These are phyloP conservation scores for Pseudogymnoascus sp. DNA, from an alignment of 2,329 filamentous ascomycete genomes.

Conservation along the genomic window DNA sequence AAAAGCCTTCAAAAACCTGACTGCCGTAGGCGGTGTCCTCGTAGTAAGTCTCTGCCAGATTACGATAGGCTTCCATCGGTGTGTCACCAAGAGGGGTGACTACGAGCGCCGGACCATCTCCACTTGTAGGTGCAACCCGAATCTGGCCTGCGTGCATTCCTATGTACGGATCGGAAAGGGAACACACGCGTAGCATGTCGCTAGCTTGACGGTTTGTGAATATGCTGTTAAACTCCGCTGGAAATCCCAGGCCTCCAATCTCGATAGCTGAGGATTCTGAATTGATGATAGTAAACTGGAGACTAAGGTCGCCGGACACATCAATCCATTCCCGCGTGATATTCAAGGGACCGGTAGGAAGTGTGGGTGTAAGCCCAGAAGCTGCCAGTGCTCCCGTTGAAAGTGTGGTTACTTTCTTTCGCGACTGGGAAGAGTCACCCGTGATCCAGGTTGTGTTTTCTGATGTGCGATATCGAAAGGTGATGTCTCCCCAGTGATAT, in stretches of 20 bases:
- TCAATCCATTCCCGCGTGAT: slow-evolving; percentile 47
- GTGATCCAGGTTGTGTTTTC: slow-evolving; percentile 36
- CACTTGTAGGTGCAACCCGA: slow-evolving; percentile 44
- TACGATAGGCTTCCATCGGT: slow-evolving; percentile 48
- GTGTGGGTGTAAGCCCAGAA: slow-evolving; percentile 36
- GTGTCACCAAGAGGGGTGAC: slow-evolving; percentile 46
- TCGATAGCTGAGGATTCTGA: slow-evolving; percentile 36
- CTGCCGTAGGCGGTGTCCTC: slow-evolving; percentile 38
- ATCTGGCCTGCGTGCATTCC: slow-evolving; percentile 52
- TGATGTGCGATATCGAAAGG: slow-evolving; percentile 43
- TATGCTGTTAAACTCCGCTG: slow-evolving; percentile 56
- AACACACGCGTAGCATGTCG: slow-evolving; percentile 44
- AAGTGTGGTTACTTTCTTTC: slow-evolving; percentile 31
- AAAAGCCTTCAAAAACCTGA: slow-evolving; percentile 53
- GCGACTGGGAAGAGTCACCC: slow-evolving; percentile 38
- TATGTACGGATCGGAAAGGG: slow-evolving; percentile 52
- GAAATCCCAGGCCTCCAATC: slow-evolving; percentile 50
- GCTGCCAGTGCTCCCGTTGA: slow-evolving; percentile 30
- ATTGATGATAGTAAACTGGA: slow-evolving; percentile 47
- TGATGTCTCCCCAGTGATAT: slow-evolving; percentile 53
- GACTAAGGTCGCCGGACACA: slow-evolving; percentile 40
- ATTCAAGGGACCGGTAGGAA: slow-evolving; percentile 35
- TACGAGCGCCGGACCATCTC: slow-evolving; percentile 45
- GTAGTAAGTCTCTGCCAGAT: slow-evolving; percentile 39
- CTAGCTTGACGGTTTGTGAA: slow-evolving; percentile 44